A percentile compares a stretch with the other conserved stretches of the same genome.
Evolutionary conservation across 345 rosid genomes (phyloP).

Genomic region (Gossypium turneri): DNA sequence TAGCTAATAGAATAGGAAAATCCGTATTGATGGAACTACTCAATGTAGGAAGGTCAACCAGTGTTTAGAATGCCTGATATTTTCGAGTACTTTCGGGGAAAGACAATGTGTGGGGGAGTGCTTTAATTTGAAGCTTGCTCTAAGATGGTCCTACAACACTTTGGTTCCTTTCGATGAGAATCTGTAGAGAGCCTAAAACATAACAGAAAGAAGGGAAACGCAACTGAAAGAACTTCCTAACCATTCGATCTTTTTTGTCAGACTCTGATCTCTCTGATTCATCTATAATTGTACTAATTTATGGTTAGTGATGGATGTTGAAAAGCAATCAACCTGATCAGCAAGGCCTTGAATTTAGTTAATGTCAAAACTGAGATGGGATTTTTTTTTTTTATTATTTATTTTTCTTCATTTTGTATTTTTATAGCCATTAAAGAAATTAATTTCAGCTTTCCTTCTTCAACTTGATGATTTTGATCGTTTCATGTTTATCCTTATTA

Average conservation of each 20-base stretch:
- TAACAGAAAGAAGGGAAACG: background rate
- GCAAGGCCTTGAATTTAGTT: too few relatives aligned
- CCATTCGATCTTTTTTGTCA: conserved; percentile 2
- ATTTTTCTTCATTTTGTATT: too few relatives aligned
- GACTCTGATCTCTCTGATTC: background rate
- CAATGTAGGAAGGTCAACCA: background rate
- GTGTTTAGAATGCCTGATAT: background rate
- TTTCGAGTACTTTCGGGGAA: background rate
- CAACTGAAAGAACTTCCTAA: background rate
- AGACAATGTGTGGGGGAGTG: background rate
- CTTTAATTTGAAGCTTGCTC: background rate
- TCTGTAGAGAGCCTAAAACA: background rate
- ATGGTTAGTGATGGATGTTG: background rate
- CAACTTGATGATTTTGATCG: conserved; percentile 4
- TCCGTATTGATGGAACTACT: background rate
- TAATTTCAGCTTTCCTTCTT: background rate
- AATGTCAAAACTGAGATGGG: too few relatives aligned
- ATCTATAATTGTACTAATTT: background rate
- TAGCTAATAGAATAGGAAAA: background rate
- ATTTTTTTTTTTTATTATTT: too few relatives aligned
- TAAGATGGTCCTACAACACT: conserved; percentile 8
- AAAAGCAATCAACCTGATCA: background rate
- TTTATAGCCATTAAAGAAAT: background rate
- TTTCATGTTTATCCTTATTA: background rate
- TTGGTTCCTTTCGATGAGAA: background rate